Evolutionary conservation across 768 basidiomycete species (phyloP).

Genomic region (Leccinellum luteum): DNA sequence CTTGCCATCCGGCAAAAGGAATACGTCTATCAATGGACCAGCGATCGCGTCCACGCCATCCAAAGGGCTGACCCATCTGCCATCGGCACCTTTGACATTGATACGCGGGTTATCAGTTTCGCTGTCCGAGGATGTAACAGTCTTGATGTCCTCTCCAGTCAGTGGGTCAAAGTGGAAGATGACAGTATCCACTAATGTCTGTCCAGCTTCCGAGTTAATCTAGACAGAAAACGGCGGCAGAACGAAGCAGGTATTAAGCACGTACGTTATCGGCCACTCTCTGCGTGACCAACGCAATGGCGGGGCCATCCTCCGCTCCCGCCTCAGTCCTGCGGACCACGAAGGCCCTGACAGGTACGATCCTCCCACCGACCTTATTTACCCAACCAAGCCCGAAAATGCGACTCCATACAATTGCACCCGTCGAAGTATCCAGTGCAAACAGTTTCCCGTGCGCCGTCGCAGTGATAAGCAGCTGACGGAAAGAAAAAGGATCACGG

Average conservation of each 20-base stretch:
- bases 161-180: slow-evolving; percentile 74
- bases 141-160: slow-evolving; percentile 63
- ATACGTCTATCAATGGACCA: slow-evolving; percentile 59
- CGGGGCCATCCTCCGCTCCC: slow-evolving; percentile 19
- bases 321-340: slow-evolving; percentile 35
- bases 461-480: slow-evolving; percentile 75
- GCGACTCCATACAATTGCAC: slow-evolving; percentile 76
- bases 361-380: slow-evolving; percentile 48
- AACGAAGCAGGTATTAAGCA: slow-evolving; percentile 2
- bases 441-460: slow-evolving; percentile 74
- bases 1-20: slow-evolving; percentile 43
- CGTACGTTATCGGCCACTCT: slow-evolving; percentile 61
- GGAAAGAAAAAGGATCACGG: slow-evolving; percentile 84
- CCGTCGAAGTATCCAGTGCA: slow-evolving; percentile 78
- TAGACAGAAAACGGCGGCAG: not conserved
- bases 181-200: slow-evolving; percentile 69
- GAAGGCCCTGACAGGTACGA: slow-evolving; percentile 63
- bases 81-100: slow-evolving; percentile 4
- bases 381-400: slow-evolving; percentile 74
- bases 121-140: slow-evolving; percentile 16
- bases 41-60: slow-evolving; percentile 61
- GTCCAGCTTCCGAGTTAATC: slow-evolving; percentile 6
- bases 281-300: slow-evolving; percentile 63
- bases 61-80: slow-evolving; percentile 36
- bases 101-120: not conserved